Evolutionary conservation across 1,284 basidiomycete species (phyloP).

Genomic region (Cutaneotrichosporon sp.): DNA sequence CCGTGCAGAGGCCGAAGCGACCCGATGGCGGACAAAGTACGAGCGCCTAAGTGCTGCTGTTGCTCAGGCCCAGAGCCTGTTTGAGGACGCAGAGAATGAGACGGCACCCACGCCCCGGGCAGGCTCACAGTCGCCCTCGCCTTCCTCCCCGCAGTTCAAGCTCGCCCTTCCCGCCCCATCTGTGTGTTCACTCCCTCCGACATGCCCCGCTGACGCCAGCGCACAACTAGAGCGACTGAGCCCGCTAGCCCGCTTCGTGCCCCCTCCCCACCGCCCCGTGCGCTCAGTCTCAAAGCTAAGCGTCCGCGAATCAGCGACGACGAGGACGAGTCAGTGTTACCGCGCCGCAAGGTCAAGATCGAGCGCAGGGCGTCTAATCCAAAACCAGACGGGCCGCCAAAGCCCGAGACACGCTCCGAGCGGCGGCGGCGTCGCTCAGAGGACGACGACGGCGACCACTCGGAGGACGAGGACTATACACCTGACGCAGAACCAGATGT

Average conservation of each 20-base stretch:
- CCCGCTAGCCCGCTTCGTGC: background rate
- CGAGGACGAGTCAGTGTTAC: background rate
- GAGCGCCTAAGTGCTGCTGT: background rate
- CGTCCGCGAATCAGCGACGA: background rate
- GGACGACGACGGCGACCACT: background rate
- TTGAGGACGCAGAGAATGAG: background rate
- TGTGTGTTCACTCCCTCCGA: background rate
- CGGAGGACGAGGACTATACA: constrained; percentile 1
- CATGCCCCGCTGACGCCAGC: background rate
- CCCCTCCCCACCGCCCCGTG: too few relatives aligned
- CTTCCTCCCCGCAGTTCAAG: background rate
- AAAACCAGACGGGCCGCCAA: background rate
- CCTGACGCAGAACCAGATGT: background rate
- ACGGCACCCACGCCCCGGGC: background rate
- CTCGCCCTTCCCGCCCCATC: background rate
- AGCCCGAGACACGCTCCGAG: background rate
- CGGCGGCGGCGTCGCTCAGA: background rate
- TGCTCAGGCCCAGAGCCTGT: background rate
- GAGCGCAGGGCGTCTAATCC: too few relatives aligned
- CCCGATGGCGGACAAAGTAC: constrained; percentile 7
- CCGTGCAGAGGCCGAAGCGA: constrained; percentile 1
- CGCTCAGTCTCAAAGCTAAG: background rate
- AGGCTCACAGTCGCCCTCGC: background rate
- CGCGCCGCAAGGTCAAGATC: too few relatives aligned
- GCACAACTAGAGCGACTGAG: background rate